A percentile compares a stretch with the other conserved stretches of the same genome.
Conservation (phyloP, 2,329 filamentous ascomycete genomes). For the Cytospora paraplurivora region DNA sequence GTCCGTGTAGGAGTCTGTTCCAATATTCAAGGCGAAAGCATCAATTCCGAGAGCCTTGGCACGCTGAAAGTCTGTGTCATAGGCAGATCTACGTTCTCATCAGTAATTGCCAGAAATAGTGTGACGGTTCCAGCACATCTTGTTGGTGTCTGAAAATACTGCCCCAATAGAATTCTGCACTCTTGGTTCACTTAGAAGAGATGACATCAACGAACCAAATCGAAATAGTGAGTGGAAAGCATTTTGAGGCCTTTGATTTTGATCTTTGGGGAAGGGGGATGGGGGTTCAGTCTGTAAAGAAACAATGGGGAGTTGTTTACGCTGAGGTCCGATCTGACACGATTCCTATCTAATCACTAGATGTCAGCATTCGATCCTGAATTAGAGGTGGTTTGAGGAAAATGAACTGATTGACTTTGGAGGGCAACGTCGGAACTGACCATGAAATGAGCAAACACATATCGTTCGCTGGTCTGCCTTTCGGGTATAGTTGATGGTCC, state of each 20-base stretch:
- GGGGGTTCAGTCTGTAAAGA: too few relatives aligned
- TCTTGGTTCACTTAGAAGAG: too few relatives aligned
- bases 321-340: background rate
- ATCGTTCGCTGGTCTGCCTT: background rate
- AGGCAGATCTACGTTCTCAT: constrained; percentile 29
- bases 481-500: background rate
- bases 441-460: background rate
- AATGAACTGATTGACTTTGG: background rate
- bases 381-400: background rate
- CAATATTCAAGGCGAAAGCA: constrained; percentile 38
- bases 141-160: background rate
- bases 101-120: background rate
- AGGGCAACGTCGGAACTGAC: background rate
- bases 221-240: too few relatives aligned
- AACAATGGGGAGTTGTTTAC: too few relatives aligned
- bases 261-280: too few relatives aligned
- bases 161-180: too few relatives aligned
- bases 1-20: constrained; percentile 44
- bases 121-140: background rate
- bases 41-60: constrained; percentile 35
- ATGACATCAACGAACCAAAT: background rate
- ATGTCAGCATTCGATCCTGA: background rate
- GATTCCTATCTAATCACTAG: background rate
- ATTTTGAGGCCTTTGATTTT: too few relatives aligned
- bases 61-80: constrained; percentile 41